phyloP scores from a whole-genome alignment of 495 filamentous ascomycete genomes.

The Aspergillus carlsbadensis region DNA sequence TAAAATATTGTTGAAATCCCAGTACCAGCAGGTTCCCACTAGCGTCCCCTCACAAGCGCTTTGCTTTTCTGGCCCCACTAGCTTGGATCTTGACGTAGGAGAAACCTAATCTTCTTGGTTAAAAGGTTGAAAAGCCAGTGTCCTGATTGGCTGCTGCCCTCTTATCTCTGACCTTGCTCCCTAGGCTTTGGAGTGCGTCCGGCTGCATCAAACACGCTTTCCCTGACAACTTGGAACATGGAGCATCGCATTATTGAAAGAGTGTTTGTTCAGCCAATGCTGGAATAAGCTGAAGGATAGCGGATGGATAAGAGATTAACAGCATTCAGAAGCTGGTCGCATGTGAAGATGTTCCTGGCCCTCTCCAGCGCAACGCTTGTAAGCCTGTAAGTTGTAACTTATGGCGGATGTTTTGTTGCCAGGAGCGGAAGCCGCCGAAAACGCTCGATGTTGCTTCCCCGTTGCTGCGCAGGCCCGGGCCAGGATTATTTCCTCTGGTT shows the following conservation, averaged over 20 bases:
- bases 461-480: constrained; percentile 1
- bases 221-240: background rate
- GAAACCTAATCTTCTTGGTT: constrained; percentile 40
- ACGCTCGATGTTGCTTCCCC: constrained; percentile 15
- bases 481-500: constrained; percentile 4
- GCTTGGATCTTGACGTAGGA: constrained; percentile 43
- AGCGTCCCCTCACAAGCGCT: constrained; percentile 14
- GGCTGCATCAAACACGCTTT: background rate
- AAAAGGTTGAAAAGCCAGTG: constrained; percentile 31
- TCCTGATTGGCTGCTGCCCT: constrained; percentile 32
- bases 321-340: background rate
- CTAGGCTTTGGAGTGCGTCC: constrained; percentile 5
- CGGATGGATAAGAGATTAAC: too few species aligned
- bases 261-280: too few species aligned
- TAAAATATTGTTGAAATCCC: constrained; percentile 5
- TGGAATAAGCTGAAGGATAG: too few species aligned
- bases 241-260: too few species aligned
- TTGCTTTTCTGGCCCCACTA: constrained; percentile 20
- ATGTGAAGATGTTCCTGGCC: constrained; percentile 7
- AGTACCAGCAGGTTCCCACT: constrained; percentile 15
- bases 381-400: too few species aligned
- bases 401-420: constrained; percentile 15
- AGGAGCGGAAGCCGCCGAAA: constrained; percentile 23
- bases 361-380: background rate
- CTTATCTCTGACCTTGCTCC: constrained; percentile 37